Base-by-base conservation (phyloP, 371 early-diverging fungal species). In the Syncephalastrum racemosum region DNA sequence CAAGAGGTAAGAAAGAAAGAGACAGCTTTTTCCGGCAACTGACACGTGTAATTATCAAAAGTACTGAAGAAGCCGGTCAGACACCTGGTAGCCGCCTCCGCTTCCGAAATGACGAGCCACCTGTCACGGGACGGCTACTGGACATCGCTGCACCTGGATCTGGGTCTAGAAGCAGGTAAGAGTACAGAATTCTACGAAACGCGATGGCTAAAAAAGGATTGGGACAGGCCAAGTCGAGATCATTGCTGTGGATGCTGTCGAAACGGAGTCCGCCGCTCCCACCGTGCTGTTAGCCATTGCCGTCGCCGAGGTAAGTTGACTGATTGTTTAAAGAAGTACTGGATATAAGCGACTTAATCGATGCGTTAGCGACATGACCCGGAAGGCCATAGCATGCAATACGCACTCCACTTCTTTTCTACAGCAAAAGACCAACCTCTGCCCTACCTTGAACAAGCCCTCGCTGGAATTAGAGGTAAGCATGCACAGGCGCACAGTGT, bases 91-190 rank as follows among this genome's bases (percentile, higher is more conserved):
- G 64, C 71, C 13, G 69, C 72, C 4, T 79, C 80, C 4, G 64
- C 72, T 36, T 64, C 70, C 7, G 80, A 79, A 54, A 52, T 79
- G 1, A 71, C 67, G 7, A 74, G 68, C n/a, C 67, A 74, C 44
- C 52, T 76, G 15, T 67, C 80, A 10, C 60, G 68, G 13, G 72
- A 79, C 54, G 80, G 80, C 1, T 76, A 79, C 22, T 79, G 80
- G 80, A 76, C 67, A 25, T 70, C 66, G 44, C 46, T 79, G 1
- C 60, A 60, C 27, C 63, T 79, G 4, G 59, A 39, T n/a, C 53
- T 79, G 20, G 75, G 65, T 6, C 50, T 76, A 46, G 72, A 71
- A 50, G 60, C 70, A 44, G 72, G 72, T 60, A 67, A 55, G 14
- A 8, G 16, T 22, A 19, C 14, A 46, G 23, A 27, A 25, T 14